Evolutionary conservation across 83 land plant genomes (phyloP), one percentile per base, ranked within the genome.

Genomic region (Picea abies): DNA sequence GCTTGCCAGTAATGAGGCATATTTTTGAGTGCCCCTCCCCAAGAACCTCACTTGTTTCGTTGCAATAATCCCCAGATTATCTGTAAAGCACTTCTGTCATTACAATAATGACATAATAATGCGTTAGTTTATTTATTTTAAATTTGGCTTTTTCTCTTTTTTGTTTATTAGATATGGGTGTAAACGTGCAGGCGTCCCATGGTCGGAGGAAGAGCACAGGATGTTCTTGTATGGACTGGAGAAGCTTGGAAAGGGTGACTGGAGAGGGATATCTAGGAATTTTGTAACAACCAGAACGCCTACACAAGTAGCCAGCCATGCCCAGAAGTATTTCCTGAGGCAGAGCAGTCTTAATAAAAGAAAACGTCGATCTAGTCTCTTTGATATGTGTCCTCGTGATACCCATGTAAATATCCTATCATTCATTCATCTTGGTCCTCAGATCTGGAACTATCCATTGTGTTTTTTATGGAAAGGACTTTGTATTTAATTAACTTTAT

Each of bases 261-360:
- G 87, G 87, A 85, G 88, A 86, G 88, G 88, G 4, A 86, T 86
- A 61, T 86, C 88, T 2, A 83, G 41, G 68, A 76, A 73, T 56
- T 86, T 83, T 64, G 88, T 86, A 0, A 78, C 69, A 0, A 85
- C 81, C 17, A 78, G 84, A 63, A 85, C 80, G 4, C 80, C 86
- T 3, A 65, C 86, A 6, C 86, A 85, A 47, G 86, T 85, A 3
- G 83, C 86, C 49, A 85, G 86, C 63, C 86, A 85, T 76, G 88
- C 88, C 37, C 88, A 83, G 80, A 86, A 86, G 62, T 86, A 86
- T 76, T 86, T 86, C 63, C 80, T 86, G 1, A 86, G 88, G 80
- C 85, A 86, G 60, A 81, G 15, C 25, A 80, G 22, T n/a, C 11
- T 62, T 32, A 49, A 35, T 49, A 84, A 76, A 9, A 79, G 61